Conservation (phyloP, 1,284 basidiomycete genomes). For the Thecaphora frezii region DNA sequence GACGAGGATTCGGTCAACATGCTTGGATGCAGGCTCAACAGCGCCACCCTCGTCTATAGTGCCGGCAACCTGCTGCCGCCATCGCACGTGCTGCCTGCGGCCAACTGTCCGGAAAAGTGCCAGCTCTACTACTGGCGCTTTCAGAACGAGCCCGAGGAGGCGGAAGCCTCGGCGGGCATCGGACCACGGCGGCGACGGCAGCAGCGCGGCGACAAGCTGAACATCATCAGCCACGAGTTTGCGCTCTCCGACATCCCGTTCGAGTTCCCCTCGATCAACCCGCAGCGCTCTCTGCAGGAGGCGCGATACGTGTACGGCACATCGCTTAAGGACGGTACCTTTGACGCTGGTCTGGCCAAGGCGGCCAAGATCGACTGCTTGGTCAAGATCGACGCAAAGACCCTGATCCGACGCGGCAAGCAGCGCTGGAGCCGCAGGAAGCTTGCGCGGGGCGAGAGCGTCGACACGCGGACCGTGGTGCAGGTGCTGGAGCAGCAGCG, state of each 20-base stretch:
- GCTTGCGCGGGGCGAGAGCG: constrained; percentile 41
- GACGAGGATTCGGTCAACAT: constrained; percentile 57
- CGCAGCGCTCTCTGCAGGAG: constrained; percentile 56
- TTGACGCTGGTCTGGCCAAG: constrained; percentile 62
- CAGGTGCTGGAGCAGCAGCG: constrained; percentile 58
- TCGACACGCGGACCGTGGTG: constrained; percentile 59
- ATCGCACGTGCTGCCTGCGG: constrained; percentile 46
- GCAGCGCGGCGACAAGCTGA: constrained; percentile 3
- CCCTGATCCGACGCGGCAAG: constrained; percentile 56
- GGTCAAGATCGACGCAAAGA: constrained; percentile 61
- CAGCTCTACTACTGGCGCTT: constrained; percentile 63
- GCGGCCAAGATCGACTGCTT: constrained; percentile 64
- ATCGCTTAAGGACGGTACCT: constrained; percentile 50
- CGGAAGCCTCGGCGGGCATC: background rate
- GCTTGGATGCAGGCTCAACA: constrained; percentile 63
- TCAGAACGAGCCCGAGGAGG: constrained; percentile 12
- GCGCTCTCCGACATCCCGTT: constrained; percentile 63
- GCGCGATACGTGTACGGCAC: constrained; percentile 61
- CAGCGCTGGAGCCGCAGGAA: constrained; percentile 41
- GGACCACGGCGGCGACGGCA: background rate
- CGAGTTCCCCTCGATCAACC: constrained; percentile 62
- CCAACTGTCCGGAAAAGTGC: constrained; percentile 61
- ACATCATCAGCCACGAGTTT: constrained; percentile 60
- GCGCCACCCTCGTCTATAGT: constrained; percentile 63
- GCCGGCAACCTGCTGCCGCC: constrained; percentile 61